Evolutionary conservation across 1,284 basidiomycete species (phyloP).

Genomic region (Taiwanofungus camphoratus): DNA sequence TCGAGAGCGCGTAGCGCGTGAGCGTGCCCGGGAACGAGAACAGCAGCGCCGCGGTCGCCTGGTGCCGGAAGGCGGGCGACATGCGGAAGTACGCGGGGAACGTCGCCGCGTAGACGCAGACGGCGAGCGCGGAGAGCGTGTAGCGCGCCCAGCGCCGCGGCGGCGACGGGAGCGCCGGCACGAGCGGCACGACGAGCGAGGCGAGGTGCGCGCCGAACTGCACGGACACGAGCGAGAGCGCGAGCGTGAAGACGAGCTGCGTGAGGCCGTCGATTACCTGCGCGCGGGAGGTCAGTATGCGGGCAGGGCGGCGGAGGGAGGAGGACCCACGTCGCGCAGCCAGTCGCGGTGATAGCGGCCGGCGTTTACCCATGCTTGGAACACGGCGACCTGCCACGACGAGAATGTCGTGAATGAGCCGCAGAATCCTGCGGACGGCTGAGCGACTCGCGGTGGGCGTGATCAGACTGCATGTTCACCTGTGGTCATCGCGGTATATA

Average conservation of each 20-base stretch:
- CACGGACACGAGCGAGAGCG: constrained; percentile 61
- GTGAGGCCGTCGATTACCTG: constrained; percentile 86
- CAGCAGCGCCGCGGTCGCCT: constrained; percentile 84
- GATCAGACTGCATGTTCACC: constrained; percentile 38
- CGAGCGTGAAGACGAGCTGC: constrained; percentile 75
- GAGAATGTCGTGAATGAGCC: constrained; percentile 97
- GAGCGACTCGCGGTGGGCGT: not conserved
- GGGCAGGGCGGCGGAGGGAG: not conserved
- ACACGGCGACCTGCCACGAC: constrained; percentile 88
- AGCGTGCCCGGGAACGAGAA: constrained; percentile 89
- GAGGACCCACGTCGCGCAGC: constrained; percentile 68
- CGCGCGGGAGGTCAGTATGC: constrained; percentile 10
- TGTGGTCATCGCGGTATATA: constrained; percentile 87
- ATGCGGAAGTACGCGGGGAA: constrained; percentile 77
- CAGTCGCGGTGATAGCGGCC: constrained; percentile 55
- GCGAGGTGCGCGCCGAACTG: constrained; percentile 57
- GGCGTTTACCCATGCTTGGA: constrained; percentile 80
- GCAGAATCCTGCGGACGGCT: constrained; percentile 67
- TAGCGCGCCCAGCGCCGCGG: constrained; percentile 40
- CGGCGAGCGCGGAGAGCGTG: constrained; percentile 39
- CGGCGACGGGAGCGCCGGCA: constrained; percentile 35
- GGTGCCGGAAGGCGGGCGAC: constrained; percentile 64
- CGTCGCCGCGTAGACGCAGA: constrained; percentile 59
- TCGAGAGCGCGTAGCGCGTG: constrained; percentile 76
- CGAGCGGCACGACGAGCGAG: constrained; percentile 32